Conservation (phyloP, 768 basidiomycete species). For the Suillus tomentosus region DNA sequence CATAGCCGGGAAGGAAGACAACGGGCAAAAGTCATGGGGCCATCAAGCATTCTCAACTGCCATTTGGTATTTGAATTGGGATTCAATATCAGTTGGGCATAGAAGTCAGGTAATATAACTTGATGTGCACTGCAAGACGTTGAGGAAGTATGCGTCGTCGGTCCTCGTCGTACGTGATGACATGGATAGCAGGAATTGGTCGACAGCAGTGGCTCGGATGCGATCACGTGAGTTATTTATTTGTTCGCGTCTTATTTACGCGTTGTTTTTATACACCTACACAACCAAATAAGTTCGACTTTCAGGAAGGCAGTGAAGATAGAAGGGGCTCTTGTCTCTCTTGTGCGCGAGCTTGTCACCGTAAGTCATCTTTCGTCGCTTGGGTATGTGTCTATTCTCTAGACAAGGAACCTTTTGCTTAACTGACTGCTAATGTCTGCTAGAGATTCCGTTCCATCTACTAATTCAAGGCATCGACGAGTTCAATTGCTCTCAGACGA, state of each 20-base stretch:
- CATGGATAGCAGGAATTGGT: not conserved
- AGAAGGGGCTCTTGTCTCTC: conserved; percentile 19
- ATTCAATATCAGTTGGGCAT: not conserved
- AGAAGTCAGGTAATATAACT: not conserved
- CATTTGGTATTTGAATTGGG: not conserved
- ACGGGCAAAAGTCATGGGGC: not conserved
- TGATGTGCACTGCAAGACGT: not conserved
- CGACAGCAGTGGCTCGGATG: no score
- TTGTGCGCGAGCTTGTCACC: conserved; percentile 22
- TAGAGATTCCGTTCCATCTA: conserved; percentile 20
- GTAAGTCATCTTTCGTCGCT: conserved; percentile 30
- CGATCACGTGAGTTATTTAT: conserved; percentile 20
- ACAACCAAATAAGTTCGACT: conserved; percentile 36
- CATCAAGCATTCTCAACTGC: not conserved
- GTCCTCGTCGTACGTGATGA: not conserved
- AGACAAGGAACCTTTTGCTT: not conserved
- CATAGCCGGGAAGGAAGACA: not conserved
- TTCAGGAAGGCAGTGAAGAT: conserved; percentile 18
- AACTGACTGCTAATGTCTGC: not conserved
- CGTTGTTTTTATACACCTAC: conserved; percentile 32
- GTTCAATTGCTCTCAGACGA: conserved; percentile 19
- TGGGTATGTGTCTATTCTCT: conserved; percentile 20
- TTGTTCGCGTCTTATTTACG: conserved; percentile 32
- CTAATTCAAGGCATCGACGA: conserved; percentile 28
- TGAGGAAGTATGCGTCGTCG: not conserved